Evolutionary conservation across 176 grass and related monocot species (phyloP).

Genomic region (Phyllostachys edulis): DNA sequence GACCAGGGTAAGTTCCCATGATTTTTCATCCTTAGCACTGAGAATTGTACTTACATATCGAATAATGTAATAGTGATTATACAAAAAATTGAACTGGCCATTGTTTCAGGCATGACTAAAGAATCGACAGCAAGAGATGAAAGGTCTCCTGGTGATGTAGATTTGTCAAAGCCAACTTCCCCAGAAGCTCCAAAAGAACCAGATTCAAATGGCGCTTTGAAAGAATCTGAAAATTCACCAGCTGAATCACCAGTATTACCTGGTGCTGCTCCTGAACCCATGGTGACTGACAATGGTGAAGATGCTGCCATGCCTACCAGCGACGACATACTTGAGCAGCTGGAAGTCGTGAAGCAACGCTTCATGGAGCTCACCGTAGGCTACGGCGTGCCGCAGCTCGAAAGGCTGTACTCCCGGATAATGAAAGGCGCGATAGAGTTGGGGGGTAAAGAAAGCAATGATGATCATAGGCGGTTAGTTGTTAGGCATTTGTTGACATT

Average conservation of each 20-base stretch:
- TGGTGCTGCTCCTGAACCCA: constrained; percentile 33
- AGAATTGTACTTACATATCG: neutral
- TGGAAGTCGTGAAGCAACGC: constrained; percentile 47
- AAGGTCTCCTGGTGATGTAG: constrained; percentile 44
- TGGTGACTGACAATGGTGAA: constrained; percentile 31
- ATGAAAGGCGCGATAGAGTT: constrained; percentile 62
- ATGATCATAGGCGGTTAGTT: constrained; percentile 66
- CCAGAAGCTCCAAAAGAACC: constrained; percentile 42
- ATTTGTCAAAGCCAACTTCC: constrained; percentile 49
- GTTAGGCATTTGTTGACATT: constrained; percentile 88
- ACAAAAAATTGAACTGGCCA: neutral
- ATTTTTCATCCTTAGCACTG: constrained; percentile 13
- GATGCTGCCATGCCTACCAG: constrained; percentile 2
- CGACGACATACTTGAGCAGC: constrained; percentile 45
- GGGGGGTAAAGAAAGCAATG: constrained; percentile 46
- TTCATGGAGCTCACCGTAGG: constrained; percentile 65
- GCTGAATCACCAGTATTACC: constrained; percentile 40
- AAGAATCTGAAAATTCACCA: constrained; percentile 36
- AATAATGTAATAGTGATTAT: neutral
- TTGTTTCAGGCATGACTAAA: constrained; percentile 52
- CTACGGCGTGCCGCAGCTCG: constrained; percentile 78
- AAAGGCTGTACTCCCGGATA: constrained; percentile 73
- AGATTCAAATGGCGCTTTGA: constrained; percentile 47
- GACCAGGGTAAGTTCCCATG: constrained; percentile 56
- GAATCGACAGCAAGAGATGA: constrained; percentile 52